Percentiles rank a stretch among this genome's conserved stretches.
These are phyloP conservation scores for Petunia hybrid DNA, from an alignment of 305 asterid genomes.

Conservation along the genomic window DNA sequence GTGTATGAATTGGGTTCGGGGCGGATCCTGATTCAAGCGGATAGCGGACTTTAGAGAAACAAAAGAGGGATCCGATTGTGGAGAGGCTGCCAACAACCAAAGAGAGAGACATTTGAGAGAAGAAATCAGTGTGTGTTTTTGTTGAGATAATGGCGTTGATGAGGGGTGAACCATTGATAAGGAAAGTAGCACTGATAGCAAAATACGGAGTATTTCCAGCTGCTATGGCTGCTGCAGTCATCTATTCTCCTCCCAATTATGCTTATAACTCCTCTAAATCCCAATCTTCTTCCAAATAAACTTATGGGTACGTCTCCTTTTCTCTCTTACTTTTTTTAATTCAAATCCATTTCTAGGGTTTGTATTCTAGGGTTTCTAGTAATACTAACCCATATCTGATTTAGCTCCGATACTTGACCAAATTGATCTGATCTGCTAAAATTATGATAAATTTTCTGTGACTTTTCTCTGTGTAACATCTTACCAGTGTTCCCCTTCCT, in stretches of 20 bases:
- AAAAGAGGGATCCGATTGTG: too few relatives aligned
- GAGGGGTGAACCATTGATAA: slow-evolving; percentile 65
- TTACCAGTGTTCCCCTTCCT: background rate
- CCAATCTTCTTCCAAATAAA: slow-evolving; percentile 39
- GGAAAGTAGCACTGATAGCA: slow-evolving; percentile 60
- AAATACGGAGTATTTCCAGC: slow-evolving; percentile 58
- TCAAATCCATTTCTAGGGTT: background rate
- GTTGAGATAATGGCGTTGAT: slow-evolving; percentile 31
- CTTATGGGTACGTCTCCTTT: slow-evolving; percentile 6
- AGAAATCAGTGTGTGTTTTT: slow-evolving; percentile 4
- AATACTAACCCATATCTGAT: background rate
- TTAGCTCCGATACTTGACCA: background rate
- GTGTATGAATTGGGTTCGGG: too few relatives aligned
- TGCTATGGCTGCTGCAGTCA: slow-evolving; percentile 60
- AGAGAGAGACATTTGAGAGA: background rate
- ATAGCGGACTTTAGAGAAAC: too few relatives aligned
- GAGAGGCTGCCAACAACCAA: background rate
- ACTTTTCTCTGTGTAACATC: background rate
- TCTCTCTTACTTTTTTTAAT: background rate
- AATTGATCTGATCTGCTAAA: background rate
- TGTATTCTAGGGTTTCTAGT: background rate
- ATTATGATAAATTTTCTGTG: background rate
- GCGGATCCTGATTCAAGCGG: too few relatives aligned
- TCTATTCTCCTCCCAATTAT: slow-evolving; percentile 63
- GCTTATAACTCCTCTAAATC: slow-evolving; percentile 32